A percentile compares a stretch with the other conserved stretches of the same genome.
Evolutionary conservation across 2,329 filamentous ascomycete genomes (phyloP).

Genomic region (Parascedosporium putredinis): DNA sequence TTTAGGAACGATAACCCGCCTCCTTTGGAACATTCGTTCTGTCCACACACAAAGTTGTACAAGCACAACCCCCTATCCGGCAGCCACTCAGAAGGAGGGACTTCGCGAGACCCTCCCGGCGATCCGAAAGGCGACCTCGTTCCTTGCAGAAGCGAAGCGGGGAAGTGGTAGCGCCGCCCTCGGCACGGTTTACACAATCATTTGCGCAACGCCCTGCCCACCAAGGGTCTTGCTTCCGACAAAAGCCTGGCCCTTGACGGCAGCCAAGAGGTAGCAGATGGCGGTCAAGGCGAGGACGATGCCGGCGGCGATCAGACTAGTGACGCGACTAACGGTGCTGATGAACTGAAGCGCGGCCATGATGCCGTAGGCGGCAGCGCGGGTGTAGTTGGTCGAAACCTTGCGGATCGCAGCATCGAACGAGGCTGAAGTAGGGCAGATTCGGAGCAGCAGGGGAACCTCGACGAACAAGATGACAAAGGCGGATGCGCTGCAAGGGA

Average conservation of each 20-base stretch:
- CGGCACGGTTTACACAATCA: slow-evolving; percentile 96
- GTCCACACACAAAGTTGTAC: not conserved
- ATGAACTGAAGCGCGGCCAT: slow-evolving; percentile 82
- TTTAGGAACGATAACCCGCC: too few relatives aligned
- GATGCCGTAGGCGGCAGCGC: slow-evolving; percentile 71
- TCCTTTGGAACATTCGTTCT: not conserved
- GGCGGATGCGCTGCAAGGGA: slow-evolving; percentile 46
- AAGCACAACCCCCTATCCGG: not conserved
- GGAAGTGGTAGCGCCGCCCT: too few relatives aligned
- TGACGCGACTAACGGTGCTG: slow-evolving; percentile 54
- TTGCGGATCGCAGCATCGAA: slow-evolving; percentile 87
- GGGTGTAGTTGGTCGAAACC: slow-evolving; percentile 95
- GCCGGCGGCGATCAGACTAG: slow-evolving; percentile 76
- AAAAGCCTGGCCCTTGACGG: slow-evolving; percentile 73
- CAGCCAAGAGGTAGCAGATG: slow-evolving; percentile 71
- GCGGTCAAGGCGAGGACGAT: slow-evolving; percentile 69
- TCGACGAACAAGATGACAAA: slow-evolving; percentile 77
- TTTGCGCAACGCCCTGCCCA: slow-evolving; percentile 86
- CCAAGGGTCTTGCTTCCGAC: slow-evolving; percentile 93
- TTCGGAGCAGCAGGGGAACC: slow-evolving; percentile 87
- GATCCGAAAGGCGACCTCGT: too few relatives aligned
- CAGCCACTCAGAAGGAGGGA: not conserved
- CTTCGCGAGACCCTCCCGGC: too few relatives aligned
- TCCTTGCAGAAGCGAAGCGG: too few relatives aligned
- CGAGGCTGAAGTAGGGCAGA: slow-evolving; percentile 84